Evolutionary conservation across 225 moss, liverwort and hornwort species (phyloP).

Genomic region (Polytrichum formosum): DNA sequence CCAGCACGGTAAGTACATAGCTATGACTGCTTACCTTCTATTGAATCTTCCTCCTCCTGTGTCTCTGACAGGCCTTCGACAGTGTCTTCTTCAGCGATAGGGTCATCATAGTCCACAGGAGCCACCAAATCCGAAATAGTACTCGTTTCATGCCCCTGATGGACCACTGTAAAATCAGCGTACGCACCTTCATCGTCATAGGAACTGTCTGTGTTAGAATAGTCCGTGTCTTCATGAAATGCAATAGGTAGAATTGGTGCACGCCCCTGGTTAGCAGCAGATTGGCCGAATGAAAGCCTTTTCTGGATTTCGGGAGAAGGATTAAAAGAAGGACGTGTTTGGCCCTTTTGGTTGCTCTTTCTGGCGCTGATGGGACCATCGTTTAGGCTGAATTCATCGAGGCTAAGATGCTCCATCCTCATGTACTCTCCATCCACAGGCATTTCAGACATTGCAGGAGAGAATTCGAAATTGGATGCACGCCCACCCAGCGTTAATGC

Average conservation of each 20-base stretch:
- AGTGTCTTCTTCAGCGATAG: slow-evolving; percentile 23
- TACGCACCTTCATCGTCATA: slow-evolving; percentile 25
- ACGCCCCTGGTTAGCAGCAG: no score
- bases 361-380: background rate
- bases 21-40: background rate
- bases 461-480: slow-evolving; percentile 29
- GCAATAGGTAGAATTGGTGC: no score
- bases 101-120: slow-evolving; percentile 15
- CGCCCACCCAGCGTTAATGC: slow-evolving; percentile 19
- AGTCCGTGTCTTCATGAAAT: background rate
- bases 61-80: slow-evolving; percentile 22
- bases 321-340: slow-evolving; percentile 14
- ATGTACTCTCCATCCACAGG: slow-evolving; percentile 49
- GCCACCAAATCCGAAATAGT: slow-evolving; percentile 16
- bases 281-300: slow-evolving; percentile 15
- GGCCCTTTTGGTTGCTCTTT: slow-evolving; percentile 19
- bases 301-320: background rate
- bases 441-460: slow-evolving; percentile 75
- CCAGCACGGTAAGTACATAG: no score
- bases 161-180: slow-evolving; percentile 29
- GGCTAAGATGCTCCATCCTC: slow-evolving; percentile 85
- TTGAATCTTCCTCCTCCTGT: slow-evolving; percentile 5
- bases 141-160: slow-evolving; percentile 35
- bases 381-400: slow-evolving; percentile 52
- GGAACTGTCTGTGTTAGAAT: background rate